Evolutionary conservation across 2,329 filamentous ascomycete genomes (phyloP).

Genomic region (Venturia carpophila): DNA sequence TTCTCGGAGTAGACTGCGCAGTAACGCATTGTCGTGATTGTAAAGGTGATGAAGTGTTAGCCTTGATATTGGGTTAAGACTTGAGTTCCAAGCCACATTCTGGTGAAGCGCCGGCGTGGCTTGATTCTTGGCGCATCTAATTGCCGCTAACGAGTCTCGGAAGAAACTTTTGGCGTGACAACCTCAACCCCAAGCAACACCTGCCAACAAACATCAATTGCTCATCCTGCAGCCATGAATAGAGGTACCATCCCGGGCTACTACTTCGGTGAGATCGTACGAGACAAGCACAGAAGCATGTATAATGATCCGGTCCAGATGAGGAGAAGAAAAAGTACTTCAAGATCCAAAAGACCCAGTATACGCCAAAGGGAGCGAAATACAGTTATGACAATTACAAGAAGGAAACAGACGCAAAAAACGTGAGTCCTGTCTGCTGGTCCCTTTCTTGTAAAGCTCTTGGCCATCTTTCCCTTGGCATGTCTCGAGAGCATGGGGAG

Average conservation of each 20-base stretch:
- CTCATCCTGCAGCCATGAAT: background rate
- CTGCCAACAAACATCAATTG: background rate
- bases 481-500: too few species aligned
- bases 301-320: constrained; percentile 26
- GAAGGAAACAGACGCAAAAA: constrained; percentile 28
- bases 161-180: background rate
- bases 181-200: background rate
- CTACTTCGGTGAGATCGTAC: constrained; percentile 15
- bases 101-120: too few species aligned
- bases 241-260: constrained; percentile 13
- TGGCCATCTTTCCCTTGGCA: too few species aligned
- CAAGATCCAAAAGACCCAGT: constrained; percentile 36
- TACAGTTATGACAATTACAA: constrained; percentile 37
- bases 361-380: constrained; percentile 27
- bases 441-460: too few species aligned
- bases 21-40: too few species aligned
- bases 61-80: too few species aligned
- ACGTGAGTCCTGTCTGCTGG: constrained; percentile 21
- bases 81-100: too few species aligned
- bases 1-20: too few species aligned
- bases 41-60: too few species aligned
- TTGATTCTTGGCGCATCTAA: too few species aligned
- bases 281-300: background rate
- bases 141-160: too few species aligned
- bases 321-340: constrained; percentile 44